phyloP scores from a whole-genome alignment of 192 early-diverging fungal species.

The Pilobolus umbonatus region DNA sequence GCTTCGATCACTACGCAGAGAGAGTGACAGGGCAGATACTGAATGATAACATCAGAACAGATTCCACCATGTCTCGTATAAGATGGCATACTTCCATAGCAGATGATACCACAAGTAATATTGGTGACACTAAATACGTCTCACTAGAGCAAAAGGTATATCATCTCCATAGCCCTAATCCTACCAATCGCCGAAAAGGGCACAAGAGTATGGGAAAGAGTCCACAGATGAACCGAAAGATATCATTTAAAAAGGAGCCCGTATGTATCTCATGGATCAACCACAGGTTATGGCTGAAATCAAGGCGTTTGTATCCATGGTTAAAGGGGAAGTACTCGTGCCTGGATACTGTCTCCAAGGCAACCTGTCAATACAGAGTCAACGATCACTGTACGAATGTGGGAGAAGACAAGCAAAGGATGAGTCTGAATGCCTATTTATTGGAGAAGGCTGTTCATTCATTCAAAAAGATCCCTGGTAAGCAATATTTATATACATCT shows the following conservation, averaged over 20 bases:
- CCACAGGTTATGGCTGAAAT: constrained; percentile 15
- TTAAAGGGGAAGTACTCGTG: constrained; percentile 5
- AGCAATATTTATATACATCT: neutral
- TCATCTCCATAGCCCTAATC: neutral
- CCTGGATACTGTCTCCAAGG: neutral
- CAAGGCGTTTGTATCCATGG: constrained; percentile 1
- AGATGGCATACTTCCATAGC: neutral
- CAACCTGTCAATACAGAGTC: constrained; percentile 3
- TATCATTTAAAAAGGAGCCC: neutral
- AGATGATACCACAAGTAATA: neutral
- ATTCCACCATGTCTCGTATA: neutral
- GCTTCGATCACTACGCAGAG: constrained; percentile 5
- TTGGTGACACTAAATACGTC: neutral
- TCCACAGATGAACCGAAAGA: neutral
- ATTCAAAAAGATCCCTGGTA: constrained; percentile 6
- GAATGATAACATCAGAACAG: neutral
- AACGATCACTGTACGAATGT: neutral
- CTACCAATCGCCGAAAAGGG: neutral
- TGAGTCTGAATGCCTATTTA: neutral
- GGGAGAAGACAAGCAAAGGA: neutral
- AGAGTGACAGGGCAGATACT: constrained; percentile 1
- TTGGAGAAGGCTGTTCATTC: neutral
- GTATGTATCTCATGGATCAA: neutral
- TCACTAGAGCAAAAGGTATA: constrained; percentile 9
- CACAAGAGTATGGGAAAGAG: neutral